Evolutionary conservation across 2,329 filamentous ascomycete genomes (phyloP).

Genomic region (Aspergillus floridensis): DNA sequence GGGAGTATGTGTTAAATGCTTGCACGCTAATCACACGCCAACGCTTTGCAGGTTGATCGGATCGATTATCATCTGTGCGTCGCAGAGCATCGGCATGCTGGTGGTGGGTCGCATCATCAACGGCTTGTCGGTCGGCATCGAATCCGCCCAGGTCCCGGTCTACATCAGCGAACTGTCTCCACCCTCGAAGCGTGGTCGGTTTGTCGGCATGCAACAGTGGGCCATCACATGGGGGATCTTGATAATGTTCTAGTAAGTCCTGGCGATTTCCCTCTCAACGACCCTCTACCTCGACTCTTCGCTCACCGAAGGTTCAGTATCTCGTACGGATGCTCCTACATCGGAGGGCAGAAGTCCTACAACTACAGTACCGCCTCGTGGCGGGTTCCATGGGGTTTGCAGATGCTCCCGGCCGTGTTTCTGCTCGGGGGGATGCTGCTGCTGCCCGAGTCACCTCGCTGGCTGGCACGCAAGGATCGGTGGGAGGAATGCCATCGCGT

Average conservation of each 20-base stretch:
- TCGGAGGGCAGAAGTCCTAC: conserved; percentile 43
- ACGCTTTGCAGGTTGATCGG: conserved; percentile 47
- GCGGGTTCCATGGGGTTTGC: conserved; percentile 63
- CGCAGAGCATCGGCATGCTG: conserved; percentile 66
- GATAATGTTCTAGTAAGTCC: conserved; percentile 62
- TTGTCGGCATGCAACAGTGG: conserved; percentile 73
- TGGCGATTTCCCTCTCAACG: too few relatives aligned
- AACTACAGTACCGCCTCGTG: conserved; percentile 52
- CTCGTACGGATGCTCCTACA: conserved; percentile 59
- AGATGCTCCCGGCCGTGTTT: conserved; percentile 60
- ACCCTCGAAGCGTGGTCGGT: conserved; percentile 55
- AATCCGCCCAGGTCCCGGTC: conserved; percentile 67
- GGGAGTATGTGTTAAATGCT: conserved; percentile 26
- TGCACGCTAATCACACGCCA: conserved; percentile 26
- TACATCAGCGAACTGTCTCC: conserved; percentile 67
- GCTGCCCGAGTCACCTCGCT: conserved; percentile 59
- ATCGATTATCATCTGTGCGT: conserved; percentile 56
- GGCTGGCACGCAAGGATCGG: conserved; percentile 61
- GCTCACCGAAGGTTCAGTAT: conserved; percentile 40
- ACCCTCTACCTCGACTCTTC: too few relatives aligned
- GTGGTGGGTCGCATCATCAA: conserved; percentile 68
- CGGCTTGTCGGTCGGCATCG: conserved; percentile 70
- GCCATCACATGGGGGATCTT: conserved; percentile 71
- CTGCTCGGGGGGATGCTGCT: conserved; percentile 56
- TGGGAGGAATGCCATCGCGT: conserved; percentile 54